Evolutionary conservation across 2,329 filamentous ascomycete genomes (phyloP), one percentile per base, ranked within the genome.

Genomic region (Laburnicola sp.): DNA sequence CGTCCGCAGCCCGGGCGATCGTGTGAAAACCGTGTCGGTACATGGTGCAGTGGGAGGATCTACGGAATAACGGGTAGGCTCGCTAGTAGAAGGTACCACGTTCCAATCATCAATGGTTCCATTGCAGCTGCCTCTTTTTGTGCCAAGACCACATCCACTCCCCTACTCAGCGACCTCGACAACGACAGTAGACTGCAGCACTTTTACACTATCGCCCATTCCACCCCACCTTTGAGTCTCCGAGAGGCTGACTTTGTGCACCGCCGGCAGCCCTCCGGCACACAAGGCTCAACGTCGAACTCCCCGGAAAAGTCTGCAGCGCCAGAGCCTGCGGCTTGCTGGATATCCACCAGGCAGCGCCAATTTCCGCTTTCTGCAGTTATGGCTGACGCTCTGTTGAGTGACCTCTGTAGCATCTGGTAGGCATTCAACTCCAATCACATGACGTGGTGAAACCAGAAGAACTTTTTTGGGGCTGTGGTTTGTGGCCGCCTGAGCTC

Each of bases 351-450:
- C 16, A 31, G 23, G 8, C n/a, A 11, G 26, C 43, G 43, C 10
- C 6, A 37, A 26, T 37, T 25, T 40, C 39, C 56, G 35, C 44
- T 22, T 34, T 28, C 39, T 25, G 21, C 30, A 21, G 47, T 26
- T 34, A 74, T 75, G 71, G 60, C 68, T 36, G 63, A 69, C 42
- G 59, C 66, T 32, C 61, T 76, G 34, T 65, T 77, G 48, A 72
- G 69, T 48, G 72, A 75, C 37, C 66, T 78, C 38, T 79, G 76
- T 63, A 75, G 71, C 62, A 75, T 77, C 44, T 78, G 76, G 76
- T 78, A 71, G 52, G 74, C 72, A 47, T 43, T 28, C 9, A 16
- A 28, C 36, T 26, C n/a, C 21, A 30, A 45, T 40, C 37, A 41
- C 44, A 56, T 57, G 50, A 50, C 49, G 39, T 31, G 35, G 31